Conservation (phyloP, 768 basidiomycete genomes). For the Exidia glandulosa region DNA sequence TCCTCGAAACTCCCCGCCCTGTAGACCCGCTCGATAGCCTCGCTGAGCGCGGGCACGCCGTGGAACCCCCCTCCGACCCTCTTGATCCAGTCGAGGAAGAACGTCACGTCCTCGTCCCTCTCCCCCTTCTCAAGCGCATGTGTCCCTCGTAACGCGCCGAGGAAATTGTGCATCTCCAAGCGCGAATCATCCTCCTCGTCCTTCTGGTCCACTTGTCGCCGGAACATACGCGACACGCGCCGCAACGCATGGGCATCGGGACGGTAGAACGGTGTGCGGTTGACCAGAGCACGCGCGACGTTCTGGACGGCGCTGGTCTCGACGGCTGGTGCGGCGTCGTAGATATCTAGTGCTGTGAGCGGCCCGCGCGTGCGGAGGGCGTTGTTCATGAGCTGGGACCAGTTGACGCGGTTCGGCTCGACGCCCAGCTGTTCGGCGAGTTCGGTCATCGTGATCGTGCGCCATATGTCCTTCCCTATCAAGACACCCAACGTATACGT, state of each 20-base stretch:
- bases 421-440: not conserved
- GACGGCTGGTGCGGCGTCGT: not conserved
- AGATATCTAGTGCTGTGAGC: not conserved
- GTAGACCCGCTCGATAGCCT: not conserved
- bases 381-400: not conserved
- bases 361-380: not conserved
- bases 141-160: not conserved
- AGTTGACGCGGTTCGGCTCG: not conserved
- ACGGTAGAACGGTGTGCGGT: not conserved
- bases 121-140: not conserved
- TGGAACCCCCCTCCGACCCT: not conserved
- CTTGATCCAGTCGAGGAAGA: not conserved
- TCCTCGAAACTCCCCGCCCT: not conserved
- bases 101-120: not conserved
- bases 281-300: not conserved
- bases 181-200: not conserved
- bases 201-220: not conserved
- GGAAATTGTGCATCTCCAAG: not conserved
- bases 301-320: not conserved
- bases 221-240: not conserved
- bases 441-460: not conserved
- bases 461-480: not conserved
- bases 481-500: not conserved
- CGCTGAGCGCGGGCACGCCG: not conserved
- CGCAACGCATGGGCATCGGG: not conserved